Evolutionary conservation across 169 alveolate species (phyloP).

Genomic region (Eimeria tenella): DNA sequence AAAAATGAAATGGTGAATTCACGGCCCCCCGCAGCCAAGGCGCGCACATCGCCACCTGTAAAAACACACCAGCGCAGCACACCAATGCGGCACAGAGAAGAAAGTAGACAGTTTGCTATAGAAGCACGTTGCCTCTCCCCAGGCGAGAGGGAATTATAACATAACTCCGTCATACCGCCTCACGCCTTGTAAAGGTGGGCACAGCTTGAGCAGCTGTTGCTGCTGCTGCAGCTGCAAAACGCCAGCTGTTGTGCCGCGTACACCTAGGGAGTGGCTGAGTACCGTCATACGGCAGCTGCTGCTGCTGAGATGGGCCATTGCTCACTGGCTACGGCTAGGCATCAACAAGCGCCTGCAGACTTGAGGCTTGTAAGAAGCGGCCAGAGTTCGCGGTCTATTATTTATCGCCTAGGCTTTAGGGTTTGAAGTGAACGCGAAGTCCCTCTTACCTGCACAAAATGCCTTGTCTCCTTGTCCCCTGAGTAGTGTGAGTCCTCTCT

Average conservation of each 20-base stretch:
- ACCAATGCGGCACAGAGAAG: not conserved
- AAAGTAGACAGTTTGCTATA: not conserved
- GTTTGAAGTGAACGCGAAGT: not conserved
- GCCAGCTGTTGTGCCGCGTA: too few species aligned
- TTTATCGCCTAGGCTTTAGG: not conserved
- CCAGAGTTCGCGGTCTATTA: too few species aligned
- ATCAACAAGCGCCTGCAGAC: not conserved
- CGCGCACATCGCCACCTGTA: conserved; percentile 89
- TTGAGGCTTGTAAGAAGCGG: not conserved
- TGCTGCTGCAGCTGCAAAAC: not conserved
- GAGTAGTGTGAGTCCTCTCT: conserved; percentile 75
- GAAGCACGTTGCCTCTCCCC: not conserved
- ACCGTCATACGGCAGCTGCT: not conserved
- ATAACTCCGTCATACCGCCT: too few species aligned
- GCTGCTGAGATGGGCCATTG: not conserved
- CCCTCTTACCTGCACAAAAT: conserved; percentile 86
- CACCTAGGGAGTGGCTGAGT: too few species aligned
- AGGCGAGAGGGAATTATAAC: not conserved
- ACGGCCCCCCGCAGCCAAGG: conserved; percentile 82
- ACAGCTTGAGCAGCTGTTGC: not conserved
- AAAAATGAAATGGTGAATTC: conserved; percentile 82
- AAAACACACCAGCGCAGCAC: not conserved
- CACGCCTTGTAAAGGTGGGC: not conserved
- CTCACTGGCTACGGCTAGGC: not conserved
- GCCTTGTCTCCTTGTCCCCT: conserved; percentile 88